Percentiles rank a stretch among this genome's conserved stretches.
Conservation (phyloP, 2,329 filamentous ascomycete species). For the Alternaria sp. region DNA sequence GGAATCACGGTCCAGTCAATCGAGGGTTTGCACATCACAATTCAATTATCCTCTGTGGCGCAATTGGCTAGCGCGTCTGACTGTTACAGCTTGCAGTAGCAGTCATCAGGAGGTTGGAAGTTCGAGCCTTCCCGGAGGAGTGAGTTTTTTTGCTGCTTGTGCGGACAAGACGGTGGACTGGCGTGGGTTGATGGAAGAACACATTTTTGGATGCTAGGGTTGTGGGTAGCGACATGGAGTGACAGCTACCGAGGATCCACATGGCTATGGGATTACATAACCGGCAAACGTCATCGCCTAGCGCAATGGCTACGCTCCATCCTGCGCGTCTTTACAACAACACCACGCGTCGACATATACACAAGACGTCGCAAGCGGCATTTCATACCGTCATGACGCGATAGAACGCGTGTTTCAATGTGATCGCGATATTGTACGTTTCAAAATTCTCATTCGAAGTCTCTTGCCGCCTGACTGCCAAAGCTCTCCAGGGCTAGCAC, state of each 20-base stretch:
- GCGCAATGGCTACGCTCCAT: not conserved
- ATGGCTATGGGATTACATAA: not conserved
- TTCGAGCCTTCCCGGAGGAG: conserved; percentile 45
- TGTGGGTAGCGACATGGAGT: not conserved
- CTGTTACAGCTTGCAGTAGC: conserved; percentile 54
- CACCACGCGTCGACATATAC: not conserved
- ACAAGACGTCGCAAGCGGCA: not conserved
- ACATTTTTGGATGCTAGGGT: not conserved
- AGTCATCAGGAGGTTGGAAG: conserved; percentile 41
- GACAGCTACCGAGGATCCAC: not conserved
- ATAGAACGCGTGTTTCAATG: not conserved
- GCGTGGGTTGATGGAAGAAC: not conserved
- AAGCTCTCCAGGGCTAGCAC: not conserved
- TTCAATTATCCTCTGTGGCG: conserved; percentile 49
- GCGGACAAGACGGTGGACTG: not conserved
- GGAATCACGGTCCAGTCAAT: not conserved
- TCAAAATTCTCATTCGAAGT: not conserved
- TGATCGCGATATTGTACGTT: not conserved
- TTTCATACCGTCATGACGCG: not conserved
- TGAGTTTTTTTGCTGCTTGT: not conserved
- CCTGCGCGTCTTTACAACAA: not conserved
- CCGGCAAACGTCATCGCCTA: not conserved
- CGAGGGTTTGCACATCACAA: not conserved
- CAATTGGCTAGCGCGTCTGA: conserved; percentile 67
- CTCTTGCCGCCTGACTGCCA: not conserved